Evolutionary conservation across 441 rosid species (phyloP), one percentile per base, ranked within the genome.

Genomic region (Gossypium aridum): DNA sequence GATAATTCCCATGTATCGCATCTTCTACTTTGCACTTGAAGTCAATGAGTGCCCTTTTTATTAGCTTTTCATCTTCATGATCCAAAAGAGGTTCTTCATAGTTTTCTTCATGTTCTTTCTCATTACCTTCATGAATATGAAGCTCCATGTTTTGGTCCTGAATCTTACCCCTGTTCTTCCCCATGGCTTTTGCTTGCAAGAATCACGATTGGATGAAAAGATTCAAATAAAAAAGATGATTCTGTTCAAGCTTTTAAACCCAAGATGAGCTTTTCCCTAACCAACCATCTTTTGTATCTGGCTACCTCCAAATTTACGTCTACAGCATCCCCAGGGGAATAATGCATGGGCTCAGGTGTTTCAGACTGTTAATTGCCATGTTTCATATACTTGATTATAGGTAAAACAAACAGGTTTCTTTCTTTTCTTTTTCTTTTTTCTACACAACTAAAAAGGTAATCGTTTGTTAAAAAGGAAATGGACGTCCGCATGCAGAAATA

Each of bases 1-100:
- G 80, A 67, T 62, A 84, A 57, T 85, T 84, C 16, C 84, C 85
- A 10, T 71, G 79, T 72, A 88, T 81, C 17, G 90, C 88, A 47
- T 80, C 85, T 76, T 88, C 87, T 12, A 90, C 79, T 78, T 74
- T 64, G 81, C 80, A 72, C 28, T 81, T 80, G 56, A 90, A 80
- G 28, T 82, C 80, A 25, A 68, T 59, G 67, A 90, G 71, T 1
- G 94, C 88, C 64, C 74, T 78, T 70, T 79, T 83, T 23, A 54
- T 74, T 6, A 9, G 37, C 74, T 81, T 34, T 13, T 51, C 63
- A 45, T 72, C 59, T 69, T 82, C 79, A 16, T 64, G 76, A 31
- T 7, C 45, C 43, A 25, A 28, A 26, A 4, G 3, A 4, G 26
- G n/a, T 70, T 72, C 55, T 66, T 73, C 60, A 12, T 13, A 26